Base-by-base conservation (phyloP, 805 yeast species). In the Vanderwaltozyma tropicalis region DNA sequence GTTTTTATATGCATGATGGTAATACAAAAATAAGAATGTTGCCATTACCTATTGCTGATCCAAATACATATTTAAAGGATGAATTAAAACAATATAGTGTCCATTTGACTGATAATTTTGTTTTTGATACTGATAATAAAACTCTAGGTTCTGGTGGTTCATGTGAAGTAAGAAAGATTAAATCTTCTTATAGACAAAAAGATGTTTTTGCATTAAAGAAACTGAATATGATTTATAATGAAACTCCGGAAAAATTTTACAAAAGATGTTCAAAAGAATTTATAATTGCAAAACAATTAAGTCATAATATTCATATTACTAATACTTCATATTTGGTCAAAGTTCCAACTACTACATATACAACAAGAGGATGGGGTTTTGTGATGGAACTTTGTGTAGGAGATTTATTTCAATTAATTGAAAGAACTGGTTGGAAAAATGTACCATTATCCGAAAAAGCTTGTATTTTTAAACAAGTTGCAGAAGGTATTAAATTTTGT, bases 301-400 rank as follows among this genome's bases (percentile, higher is more conserved):
- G 71, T 34, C 64, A 66, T n/a, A 75, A 75, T 44, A 63, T 77
- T 34, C 88, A 82, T 56, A 70, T 78, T 12, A 72, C 77, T 9
- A 67, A 67, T 26, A 75, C 79, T 4, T 63, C 67, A 44, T 74
- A 72, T 10, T 49, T 80, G 18, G 55, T 80, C 14, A 68, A 75
- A 40, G 67, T 80, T 19, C 81, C 79, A 39, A 66, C 79, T 1
- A 70, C 74, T 20, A 66, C 68, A 3, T 64, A 62, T 33, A 58
- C 80, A 41, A 68, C 75, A 2, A 62, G 87, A 43, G 80, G 84
- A 1, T 82, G 92, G 92, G 92, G 89, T 2, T 72, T 81, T 53
- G 68, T 78, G 2, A 62, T 81, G 68, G 84, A 79, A 45, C 67
- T 60, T 38, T 79, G 85, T 50, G 75, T 73, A 13, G 79, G 79